Evolutionary conservation across 2,329 filamentous ascomycete genomes (phyloP).

Genomic region (Scedosporium boydii): DNA sequence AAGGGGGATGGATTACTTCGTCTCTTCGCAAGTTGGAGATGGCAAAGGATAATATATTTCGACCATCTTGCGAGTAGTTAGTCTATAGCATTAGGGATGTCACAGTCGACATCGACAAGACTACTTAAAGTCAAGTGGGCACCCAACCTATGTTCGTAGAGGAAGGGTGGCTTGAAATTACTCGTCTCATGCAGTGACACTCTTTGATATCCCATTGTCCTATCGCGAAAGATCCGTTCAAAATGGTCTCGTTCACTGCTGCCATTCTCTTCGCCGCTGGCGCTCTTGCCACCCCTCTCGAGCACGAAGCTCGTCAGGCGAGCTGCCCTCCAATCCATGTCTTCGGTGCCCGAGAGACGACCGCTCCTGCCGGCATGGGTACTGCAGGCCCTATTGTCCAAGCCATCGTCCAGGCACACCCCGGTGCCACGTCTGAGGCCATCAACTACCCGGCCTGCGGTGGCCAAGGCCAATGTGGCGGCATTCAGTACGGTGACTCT

Average conservation of each 20-base stretch:
- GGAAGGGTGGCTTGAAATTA: background rate
- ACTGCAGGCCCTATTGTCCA: conserved; percentile 40
- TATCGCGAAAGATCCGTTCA: background rate
- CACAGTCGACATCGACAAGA: background rate
- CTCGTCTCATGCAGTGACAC: too few species aligned
- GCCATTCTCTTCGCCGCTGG: conserved; percentile 12
- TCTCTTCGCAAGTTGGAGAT: too few species aligned
- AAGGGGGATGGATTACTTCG: background rate
- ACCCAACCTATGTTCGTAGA: background rate
- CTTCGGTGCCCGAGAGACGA: conserved; percentile 38
- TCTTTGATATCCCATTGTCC: too few species aligned
- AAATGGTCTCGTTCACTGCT: conserved; percentile 2
- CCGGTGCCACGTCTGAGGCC: conserved; percentile 44
- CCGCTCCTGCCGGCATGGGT: conserved; percentile 41
- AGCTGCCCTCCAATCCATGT: conserved; percentile 32
- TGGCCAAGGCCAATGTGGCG: conserved; percentile 35
- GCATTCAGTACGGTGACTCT: conserved; percentile 50
- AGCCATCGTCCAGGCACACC: conserved; percentile 33
- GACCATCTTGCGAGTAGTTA: background rate
- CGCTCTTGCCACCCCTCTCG: conserved; percentile 9
- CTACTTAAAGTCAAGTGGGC: background rate
- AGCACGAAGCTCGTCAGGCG: background rate
- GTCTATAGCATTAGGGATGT: background rate
- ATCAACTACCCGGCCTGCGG: conserved; percentile 44
- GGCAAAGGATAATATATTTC: background rate